Conservation (phyloP, 352 stramenopile species). For the Pythium brachiatum region DNA sequence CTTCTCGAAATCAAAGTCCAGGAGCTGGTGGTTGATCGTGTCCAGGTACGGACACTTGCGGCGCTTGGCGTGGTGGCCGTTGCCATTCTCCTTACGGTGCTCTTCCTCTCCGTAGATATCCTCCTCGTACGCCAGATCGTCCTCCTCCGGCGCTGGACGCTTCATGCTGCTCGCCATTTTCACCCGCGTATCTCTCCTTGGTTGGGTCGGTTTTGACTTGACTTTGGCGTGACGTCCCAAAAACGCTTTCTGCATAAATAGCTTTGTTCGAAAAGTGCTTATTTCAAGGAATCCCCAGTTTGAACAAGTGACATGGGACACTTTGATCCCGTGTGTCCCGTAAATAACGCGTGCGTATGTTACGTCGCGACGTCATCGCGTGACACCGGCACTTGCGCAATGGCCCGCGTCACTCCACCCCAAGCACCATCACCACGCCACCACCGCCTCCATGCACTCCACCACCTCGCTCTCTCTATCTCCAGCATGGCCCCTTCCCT, state of each 20-base stretch:
- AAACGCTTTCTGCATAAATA: background rate
- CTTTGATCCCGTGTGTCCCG: slow-evolving; percentile 4
- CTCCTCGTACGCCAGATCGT: slow-evolving; percentile 15
- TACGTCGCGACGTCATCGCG: slow-evolving; percentile 4
- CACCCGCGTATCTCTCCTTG: background rate
- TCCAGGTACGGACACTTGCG: slow-evolving; percentile 98
- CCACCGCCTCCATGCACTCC: background rate
- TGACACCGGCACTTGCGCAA: background rate
- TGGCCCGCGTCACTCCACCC: background rate
- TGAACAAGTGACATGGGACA: background rate
- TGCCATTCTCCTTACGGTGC: slow-evolving; percentile 8
- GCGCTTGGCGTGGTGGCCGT: slow-evolving; percentile 40
- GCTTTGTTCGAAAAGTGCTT: background rate
- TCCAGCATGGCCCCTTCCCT: no score
- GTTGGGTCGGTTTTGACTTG: background rate
- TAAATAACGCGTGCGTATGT: slow-evolving; percentile 10
- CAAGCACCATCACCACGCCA: background rate
- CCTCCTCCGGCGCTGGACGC: slow-evolving; percentile 35
- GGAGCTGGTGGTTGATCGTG: slow-evolving; percentile 96
- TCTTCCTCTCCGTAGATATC: slow-evolving; percentile 11
- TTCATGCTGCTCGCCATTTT: slow-evolving; percentile 33
- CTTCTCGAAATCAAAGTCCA: slow-evolving; percentile 99
- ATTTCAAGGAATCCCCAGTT: background rate
- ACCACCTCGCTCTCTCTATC: background rate
- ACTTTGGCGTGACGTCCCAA: background rate